Evolutionary conservation across 257 asterid genomes (phyloP).

Genomic region (Solanum lycopersicoides): DNA sequence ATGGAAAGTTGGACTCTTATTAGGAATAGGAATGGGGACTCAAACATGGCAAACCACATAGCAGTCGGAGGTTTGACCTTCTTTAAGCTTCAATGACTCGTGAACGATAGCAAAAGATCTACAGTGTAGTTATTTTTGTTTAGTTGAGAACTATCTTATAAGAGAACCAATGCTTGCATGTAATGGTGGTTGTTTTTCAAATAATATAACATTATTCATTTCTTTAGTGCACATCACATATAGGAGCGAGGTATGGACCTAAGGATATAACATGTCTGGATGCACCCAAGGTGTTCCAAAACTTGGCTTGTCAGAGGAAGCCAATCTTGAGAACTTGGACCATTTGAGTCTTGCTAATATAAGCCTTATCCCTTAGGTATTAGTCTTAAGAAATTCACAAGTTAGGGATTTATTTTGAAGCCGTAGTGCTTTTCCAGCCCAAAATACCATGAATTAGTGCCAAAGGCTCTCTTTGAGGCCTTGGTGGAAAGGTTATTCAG

Average conservation of each 20-base stretch:
- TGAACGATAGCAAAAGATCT: not conserved
- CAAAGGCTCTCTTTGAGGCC: not conserved
- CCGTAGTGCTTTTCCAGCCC: not conserved
- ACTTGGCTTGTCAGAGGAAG: not conserved
- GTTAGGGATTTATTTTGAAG: not conserved
- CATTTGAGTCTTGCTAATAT: not conserved
- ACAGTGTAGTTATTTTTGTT: not conserved
- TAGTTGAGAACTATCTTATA: not conserved
- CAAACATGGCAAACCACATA: not conserved
- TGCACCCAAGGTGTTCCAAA: not conserved
- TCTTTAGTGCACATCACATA: not conserved
- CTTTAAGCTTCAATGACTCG: not conserved
- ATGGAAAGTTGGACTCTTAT: not conserved
- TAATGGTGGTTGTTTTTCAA: not conserved
- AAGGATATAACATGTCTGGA: not conserved
- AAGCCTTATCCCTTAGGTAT: not conserved
- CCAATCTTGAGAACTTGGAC: not conserved
- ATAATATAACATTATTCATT: not conserved
- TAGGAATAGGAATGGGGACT: not conserved
- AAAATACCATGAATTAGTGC: not conserved
- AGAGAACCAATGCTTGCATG: not conserved
- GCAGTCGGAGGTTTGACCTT: not conserved
- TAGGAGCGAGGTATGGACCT: not conserved
- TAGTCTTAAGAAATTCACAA: not conserved
- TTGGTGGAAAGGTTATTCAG: not conserved